Evolutionary conservation across 805 yeast genomes (phyloP).

Genomic region (Lachancea fermentati): DNA sequence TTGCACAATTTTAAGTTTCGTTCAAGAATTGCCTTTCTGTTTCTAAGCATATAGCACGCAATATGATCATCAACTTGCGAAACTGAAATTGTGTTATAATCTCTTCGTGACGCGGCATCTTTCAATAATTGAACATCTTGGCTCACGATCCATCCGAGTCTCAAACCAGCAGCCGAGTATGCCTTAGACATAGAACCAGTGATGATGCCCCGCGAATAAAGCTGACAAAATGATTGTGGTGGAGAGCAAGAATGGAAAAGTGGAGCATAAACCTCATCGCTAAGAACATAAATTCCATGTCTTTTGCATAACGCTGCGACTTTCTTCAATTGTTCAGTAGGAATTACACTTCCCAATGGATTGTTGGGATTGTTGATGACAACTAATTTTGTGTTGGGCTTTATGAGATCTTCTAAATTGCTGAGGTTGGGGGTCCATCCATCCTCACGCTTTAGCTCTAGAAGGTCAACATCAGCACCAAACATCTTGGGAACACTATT

Average conservation of each 20-base stretch:
- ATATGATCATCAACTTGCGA: constrained; percentile 42
- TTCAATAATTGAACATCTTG: constrained; percentile 29
- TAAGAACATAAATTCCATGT: constrained; percentile 34
- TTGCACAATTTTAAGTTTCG: constrained; percentile 38
- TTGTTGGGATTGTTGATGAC: constrained; percentile 48
- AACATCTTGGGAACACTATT: constrained; percentile 43
- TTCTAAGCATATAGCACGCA: constrained; percentile 39
- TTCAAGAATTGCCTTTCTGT: constrained; percentile 33
- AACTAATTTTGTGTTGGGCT: constrained; percentile 38
- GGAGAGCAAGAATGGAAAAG: constrained; percentile 37
- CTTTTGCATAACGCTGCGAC: constrained; percentile 37
- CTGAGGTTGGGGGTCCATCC: constrained; percentile 35
- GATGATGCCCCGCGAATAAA: constrained; percentile 40
- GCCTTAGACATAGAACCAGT: constrained; percentile 52
- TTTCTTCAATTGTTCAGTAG: constrained; percentile 28
- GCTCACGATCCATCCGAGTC: constrained; percentile 49
- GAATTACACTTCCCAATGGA: constrained; percentile 37
- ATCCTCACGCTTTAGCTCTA: constrained; percentile 33
- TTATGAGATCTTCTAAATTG: constrained; percentile 30
- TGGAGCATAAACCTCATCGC: constrained; percentile 54
- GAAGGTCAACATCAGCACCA: constrained; percentile 37
- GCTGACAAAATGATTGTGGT: constrained; percentile 38
- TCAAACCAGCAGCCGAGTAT: constrained; percentile 46
- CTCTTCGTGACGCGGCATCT: constrained; percentile 38
- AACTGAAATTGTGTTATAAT: constrained; percentile 47